Percentiles rank a stretch among this genome's conserved stretches.
These are phyloP conservation scores for Candida sanyaensis DNA, from an alignment of 1,139 yeast species.

Conservation along the genomic window DNA sequence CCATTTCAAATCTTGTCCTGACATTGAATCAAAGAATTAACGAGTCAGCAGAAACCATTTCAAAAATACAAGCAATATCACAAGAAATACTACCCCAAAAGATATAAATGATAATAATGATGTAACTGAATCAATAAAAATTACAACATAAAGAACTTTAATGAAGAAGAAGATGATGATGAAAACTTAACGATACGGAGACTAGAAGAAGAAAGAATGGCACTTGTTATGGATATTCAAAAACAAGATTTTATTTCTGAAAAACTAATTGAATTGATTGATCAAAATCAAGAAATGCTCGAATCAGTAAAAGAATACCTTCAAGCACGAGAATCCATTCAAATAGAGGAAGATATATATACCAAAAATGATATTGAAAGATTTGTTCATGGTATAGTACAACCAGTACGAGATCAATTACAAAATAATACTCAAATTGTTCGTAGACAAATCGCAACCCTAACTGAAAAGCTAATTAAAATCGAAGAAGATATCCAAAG, in stretches of 20 bases:
- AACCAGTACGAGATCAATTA: conserved; percentile 18
- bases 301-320: conserved; percentile 42
- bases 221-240: conserved; percentile 44
- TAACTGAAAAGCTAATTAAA: conserved; percentile 13
- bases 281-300: conserved; percentile 42
- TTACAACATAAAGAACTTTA: not conserved
- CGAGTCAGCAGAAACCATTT: conserved; percentile 23
- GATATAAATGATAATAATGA: conserved; percentile 9
- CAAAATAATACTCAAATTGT: conserved; percentile 17
- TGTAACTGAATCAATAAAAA: not conserved
- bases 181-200: conserved; percentile 10
- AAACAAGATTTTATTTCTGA: conserved; percentile 39
- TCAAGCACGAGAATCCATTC: conserved; percentile 21
- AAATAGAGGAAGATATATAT: conserved; percentile 15
- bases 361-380: conserved; percentile 14
- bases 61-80: conserved; percentile 22
- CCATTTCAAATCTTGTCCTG: conserved; percentile 22
- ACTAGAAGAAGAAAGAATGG: conserved; percentile 38
- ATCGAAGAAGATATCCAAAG: conserved; percentile 9
- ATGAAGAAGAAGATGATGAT: conserved; percentile 3
- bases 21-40: conserved; percentile 21
- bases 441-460: conserved; percentile 11
- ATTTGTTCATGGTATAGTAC: conserved; percentile 14
- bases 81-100: conserved; percentile 22
- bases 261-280: conserved; percentile 35